Conservation (phyloP, 2,329 filamentous ascomycete species). For the Talaromyces pinophilus region DNA sequence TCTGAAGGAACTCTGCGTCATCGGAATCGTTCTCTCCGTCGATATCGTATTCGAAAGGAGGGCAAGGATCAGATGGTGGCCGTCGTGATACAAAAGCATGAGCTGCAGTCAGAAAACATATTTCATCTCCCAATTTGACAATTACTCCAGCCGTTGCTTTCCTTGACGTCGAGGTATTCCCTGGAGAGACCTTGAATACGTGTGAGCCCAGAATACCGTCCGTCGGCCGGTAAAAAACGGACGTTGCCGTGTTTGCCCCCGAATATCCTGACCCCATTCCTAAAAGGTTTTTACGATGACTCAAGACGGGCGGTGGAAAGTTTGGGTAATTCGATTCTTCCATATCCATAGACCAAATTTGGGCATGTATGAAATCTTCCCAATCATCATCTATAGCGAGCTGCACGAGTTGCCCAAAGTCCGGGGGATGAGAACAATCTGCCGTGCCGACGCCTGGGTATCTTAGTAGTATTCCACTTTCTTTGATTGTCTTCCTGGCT, state of each 20-base stretch:
- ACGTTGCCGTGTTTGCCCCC: neutral
- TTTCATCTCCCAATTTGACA: neutral
- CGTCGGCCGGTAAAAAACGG: neutral
- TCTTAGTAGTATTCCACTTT: neutral
- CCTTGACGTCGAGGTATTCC: neutral
- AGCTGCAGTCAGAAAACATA: neutral
- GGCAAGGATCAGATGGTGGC: neutral
- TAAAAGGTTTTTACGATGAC: too few species aligned
- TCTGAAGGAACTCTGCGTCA: neutral
- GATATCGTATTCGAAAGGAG: neutral
- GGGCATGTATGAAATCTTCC: too few species aligned
- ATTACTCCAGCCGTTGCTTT: neutral
- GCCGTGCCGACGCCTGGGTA: neutral
- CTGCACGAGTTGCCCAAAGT: neutral
- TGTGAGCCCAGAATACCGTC: neutral
- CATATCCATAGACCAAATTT: too few species aligned
- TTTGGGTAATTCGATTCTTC: too few species aligned
- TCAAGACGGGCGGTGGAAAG: too few species aligned
- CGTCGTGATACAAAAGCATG: neutral
- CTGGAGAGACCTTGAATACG: neutral
- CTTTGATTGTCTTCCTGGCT: neutral
- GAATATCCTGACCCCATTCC: neutral
- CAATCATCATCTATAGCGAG: neutral
- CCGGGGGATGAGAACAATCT: neutral
- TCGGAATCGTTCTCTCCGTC: neutral